Percentiles rank a stretch among this genome's conserved stretches.
These are phyloP conservation scores for Ilex aquifolium DNA, from an alignment of 257 asterid species.

Conservation along the genomic window DNA sequence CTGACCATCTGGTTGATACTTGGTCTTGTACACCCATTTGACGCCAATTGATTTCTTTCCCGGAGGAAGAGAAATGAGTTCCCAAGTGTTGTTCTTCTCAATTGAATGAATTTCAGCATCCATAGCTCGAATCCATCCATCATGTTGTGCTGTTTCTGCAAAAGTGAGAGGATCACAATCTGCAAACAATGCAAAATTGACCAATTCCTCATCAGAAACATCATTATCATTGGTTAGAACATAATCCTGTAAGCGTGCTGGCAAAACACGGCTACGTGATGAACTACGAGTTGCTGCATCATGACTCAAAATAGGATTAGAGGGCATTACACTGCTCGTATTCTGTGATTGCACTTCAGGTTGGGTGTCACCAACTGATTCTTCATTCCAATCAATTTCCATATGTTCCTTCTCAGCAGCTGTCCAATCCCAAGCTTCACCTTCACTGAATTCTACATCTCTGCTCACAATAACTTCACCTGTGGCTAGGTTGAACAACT, in stretches of 20 bases:
- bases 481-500: background rate
- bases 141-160: background rate
- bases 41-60: slow-evolving; percentile 1
- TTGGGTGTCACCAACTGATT: background rate
- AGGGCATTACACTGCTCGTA: too few species aligned
- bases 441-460: background rate
- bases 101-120: background rate
- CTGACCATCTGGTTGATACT: background rate
- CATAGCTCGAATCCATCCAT: background rate
- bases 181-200: background rate
- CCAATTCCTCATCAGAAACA: background rate
- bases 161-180: background rate
- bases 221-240: background rate
- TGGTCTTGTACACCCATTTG: background rate
- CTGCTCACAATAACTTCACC: background rate
- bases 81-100: background rate
- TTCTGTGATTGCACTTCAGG: too few species aligned
- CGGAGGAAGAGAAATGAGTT: background rate
- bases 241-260: background rate
- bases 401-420: background rate
- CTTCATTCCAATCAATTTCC: background rate
- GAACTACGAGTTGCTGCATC: background rate
- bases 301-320: too few species aligned
- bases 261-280: background rate
- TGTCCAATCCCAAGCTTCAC: background rate